Evolutionary conservation across 805 yeast species (phyloP), one percentile per base, ranked within the genome.

Genomic region (Wickerhamomyces ciferrii): DNA sequence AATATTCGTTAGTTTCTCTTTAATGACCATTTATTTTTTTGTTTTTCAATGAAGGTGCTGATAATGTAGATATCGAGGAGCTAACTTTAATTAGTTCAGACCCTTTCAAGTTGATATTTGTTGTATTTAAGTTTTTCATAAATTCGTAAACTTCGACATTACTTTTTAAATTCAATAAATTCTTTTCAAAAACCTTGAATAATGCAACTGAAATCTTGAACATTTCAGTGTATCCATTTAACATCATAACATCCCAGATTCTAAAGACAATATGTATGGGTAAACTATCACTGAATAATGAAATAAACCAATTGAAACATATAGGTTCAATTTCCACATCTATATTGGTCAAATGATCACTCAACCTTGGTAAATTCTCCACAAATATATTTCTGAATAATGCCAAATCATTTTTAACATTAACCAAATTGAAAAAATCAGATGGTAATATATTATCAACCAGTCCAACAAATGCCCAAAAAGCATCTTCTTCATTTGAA

Each of bases 231-330:
- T 65, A 70, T 4, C 75, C 74, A 42, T 54, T 51, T 15, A 70
- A 56, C 56, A 74, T 67, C 42, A 79, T 55, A 18, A 70, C 65
- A 55, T 79, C 84, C 70, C 81, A 73, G 9, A 79, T 59, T 42
- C 75, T 66, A 57, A 77, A 74, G 62, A 81, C 69, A 2, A 74
- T 65, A 29, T 79, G 81, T 1, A 75, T 65, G 1, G 77, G 73
- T n/a, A 76, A 55, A 32, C 76, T 67, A 41, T 70, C 82, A 0
- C 79, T 72, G 55, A 78, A 79, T 27, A 80, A 59, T 10, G 79
- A 68, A 15, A 79, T 63, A 66, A 81, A 78, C 84, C 84, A 79
- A 48, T 76, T 75, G 54, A 77, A 69, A 13, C 81, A 70, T 21
- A 78, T 68, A 17, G 76, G 68, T 40, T 75, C 79, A 2, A 75